Base-by-base conservation (phyloP, 176 grass and related monocot genomes). In the Oryza meridionalis region DNA sequence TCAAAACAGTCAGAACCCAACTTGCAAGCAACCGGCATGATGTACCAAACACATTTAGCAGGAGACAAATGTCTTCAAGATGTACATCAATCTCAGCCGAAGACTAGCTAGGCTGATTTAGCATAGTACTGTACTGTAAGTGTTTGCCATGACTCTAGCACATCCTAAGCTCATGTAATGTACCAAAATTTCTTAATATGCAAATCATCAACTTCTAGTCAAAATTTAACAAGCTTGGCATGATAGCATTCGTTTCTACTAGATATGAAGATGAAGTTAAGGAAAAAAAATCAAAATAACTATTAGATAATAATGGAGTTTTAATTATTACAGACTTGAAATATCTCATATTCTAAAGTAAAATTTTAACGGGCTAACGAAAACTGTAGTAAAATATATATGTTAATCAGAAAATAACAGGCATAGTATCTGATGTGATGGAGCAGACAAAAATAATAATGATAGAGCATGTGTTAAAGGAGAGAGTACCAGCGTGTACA, bases 41-140 rank as follows among this genome's bases (percentile, higher is more conserved):
- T 68, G 24, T 82, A 59, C 73, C 72, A 59, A 77, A 73, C 68
- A 62, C 9, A 9, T 61, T 33, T 72, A 72, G 83, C 21, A 49
- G 35, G 50, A 69, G 73, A 78, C 79, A 46, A 14, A 4, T 82
- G 88, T 82, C 22, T 72, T 82, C 73, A 73, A 27, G 45, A 64
- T 77, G 72, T 2, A 38, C n/a, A 16, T 80, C 40, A 76, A 7
- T 25, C 47, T 31, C 25, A 32, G 2, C 26, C 25, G 45, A 26
- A 16, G 51, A 55, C 51, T 37, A 55, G 19, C 51, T 37, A 55
- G 19, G 53, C 6, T 58, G 1, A n/a, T 58, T 58, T 21, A 58
- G 53, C 53, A 21, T 58, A 58, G 19, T 58, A 9, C 53, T 21
- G 46, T 49, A 49, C 46, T 49, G 19, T 15, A 58, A 21, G 6